These are phyloP conservation scores for Aspergillus phoenicis DNA, from an alignment of 2,329 filamentous ascomycete species.

Conservation along the genomic window DNA sequence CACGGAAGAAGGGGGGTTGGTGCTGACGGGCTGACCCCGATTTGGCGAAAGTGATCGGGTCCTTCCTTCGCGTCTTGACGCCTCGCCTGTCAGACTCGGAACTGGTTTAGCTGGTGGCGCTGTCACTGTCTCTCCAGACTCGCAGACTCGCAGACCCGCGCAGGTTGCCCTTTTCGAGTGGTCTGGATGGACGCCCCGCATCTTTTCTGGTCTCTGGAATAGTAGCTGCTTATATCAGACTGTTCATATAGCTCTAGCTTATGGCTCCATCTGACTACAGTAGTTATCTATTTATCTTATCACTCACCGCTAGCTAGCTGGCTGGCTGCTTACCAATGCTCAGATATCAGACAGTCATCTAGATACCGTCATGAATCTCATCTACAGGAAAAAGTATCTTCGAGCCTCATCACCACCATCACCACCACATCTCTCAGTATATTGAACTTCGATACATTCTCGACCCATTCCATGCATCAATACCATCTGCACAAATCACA, in stretches of 20 bases:
- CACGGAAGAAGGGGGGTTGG: neutral
- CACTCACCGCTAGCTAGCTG: no score
- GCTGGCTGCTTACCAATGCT: no score
- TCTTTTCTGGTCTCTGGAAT: neutral
- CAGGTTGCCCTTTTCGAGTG: neutral
- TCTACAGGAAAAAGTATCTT: no score
- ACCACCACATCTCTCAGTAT: neutral
- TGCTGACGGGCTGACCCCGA: conserved; percentile 7
- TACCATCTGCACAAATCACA: neutral
- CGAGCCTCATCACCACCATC: neutral
- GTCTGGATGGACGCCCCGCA: neutral
- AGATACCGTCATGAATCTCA: no score
- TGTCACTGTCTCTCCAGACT: neutral
- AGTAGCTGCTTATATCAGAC: no score
- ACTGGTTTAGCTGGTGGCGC: neutral
- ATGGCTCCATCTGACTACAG: no score
- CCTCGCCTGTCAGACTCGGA: neutral
- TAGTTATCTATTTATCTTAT: no score
- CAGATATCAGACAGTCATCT: no score
- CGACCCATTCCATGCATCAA: neutral
- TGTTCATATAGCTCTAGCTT: no score
- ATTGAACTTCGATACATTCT: neutral
- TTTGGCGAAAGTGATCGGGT: neutral
- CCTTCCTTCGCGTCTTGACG: neutral
- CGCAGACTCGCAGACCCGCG: neutral